Conservation (phyloP, 352 stramenopile species). For the Pythium guiyangense region DNA sequence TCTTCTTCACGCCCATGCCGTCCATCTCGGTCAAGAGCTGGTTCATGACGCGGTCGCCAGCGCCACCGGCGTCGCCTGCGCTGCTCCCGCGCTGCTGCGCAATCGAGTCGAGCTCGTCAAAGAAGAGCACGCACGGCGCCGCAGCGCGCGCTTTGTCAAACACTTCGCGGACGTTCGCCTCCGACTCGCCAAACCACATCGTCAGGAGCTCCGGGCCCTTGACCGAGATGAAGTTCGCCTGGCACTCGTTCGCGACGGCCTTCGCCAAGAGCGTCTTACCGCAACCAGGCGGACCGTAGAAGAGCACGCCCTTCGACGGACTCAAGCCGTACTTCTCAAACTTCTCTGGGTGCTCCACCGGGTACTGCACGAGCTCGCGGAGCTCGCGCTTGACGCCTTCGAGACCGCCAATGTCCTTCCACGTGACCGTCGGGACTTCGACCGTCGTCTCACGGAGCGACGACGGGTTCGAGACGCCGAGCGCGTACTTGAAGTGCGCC, state of each 20-base stretch:
- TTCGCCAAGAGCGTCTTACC: conserved; percentile 99
- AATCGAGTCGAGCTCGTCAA: conserved; percentile 99
- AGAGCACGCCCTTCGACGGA: conserved; percentile 97
- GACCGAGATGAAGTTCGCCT: conserved; percentile 99
- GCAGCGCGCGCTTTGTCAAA: conserved; percentile 98
- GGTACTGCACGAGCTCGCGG: conserved; percentile 99
- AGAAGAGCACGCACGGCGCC: conserved; percentile 98
- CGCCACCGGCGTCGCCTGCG: conserved; percentile 94
- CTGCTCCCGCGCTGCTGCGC: conserved; percentile 95
- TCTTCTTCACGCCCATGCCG: conserved; percentile 98
- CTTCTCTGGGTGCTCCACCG: conserved; percentile 99
- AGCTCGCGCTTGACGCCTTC: conserved; percentile 98
- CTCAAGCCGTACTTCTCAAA: conserved; percentile 97
- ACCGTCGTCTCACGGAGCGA: conserved; percentile 99
- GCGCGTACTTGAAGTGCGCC: conserved; percentile 98
- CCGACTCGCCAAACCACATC: conserved; percentile 99
- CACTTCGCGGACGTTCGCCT: conserved; percentile 98
- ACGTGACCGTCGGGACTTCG: conserved; percentile 97
- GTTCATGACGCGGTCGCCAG: conserved; percentile 99
- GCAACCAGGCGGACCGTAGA: conserved; percentile 99
- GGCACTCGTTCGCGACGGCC: conserved; percentile 99
- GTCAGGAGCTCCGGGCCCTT: conserved; percentile 99
- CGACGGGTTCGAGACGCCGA: conserved; percentile 97
- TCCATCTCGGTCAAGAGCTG: conserved; percentile 99
- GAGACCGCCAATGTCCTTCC: conserved; percentile 99